Evolutionary conservation across 2,329 filamentous ascomycete species (phyloP).

Genomic region (Zymoseptoria pseudotritici): DNA sequence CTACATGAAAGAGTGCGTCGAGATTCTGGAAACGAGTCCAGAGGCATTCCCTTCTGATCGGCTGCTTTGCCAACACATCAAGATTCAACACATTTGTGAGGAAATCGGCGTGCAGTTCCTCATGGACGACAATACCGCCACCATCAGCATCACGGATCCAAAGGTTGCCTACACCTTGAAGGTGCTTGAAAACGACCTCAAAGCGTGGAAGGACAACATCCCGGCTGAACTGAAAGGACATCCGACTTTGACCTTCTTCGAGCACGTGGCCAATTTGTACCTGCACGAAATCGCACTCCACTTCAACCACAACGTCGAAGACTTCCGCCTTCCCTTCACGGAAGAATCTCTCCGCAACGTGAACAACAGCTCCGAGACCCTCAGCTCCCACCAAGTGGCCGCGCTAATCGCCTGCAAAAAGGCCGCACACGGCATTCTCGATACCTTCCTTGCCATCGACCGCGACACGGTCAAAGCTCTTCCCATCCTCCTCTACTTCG

Average conservation of each 20-base stretch:
- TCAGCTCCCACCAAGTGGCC: slow-evolving; percentile 41
- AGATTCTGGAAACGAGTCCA: slow-evolving; percentile 49
- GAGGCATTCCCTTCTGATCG: slow-evolving; percentile 52
- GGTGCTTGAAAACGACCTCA: slow-evolving; percentile 48
- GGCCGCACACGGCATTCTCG: slow-evolving; percentile 41
- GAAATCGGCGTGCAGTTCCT: slow-evolving; percentile 50
- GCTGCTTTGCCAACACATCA: slow-evolving; percentile 50
- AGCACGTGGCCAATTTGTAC: slow-evolving; percentile 43
- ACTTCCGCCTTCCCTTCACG: slow-evolving; percentile 40
- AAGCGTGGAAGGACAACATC: slow-evolving; percentile 39
- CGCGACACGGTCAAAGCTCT: slow-evolving; percentile 37
- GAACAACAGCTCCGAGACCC: slow-evolving; percentile 33
- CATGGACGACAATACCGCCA: slow-evolving; percentile 47
- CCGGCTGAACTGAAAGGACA: slow-evolving; percentile 31
- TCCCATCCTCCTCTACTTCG: slow-evolving; percentile 40
- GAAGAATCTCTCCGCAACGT: slow-evolving; percentile 36
- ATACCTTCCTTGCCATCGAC: slow-evolving; percentile 44
- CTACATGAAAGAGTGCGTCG: slow-evolving; percentile 56
- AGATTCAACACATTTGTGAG: slow-evolving; percentile 51
- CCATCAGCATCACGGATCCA: slow-evolving; percentile 47
- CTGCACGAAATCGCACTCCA: slow-evolving; percentile 46
- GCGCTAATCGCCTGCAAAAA: slow-evolving; percentile 41
- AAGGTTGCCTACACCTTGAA: slow-evolving; percentile 50
- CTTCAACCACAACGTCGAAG: slow-evolving; percentile 38
- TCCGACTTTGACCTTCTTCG: slow-evolving; percentile 36